Evolutionary conservation across 306 rosid species (phyloP), one percentile per base, ranked within the genome.

Genomic region (Abrus pulchellus): DNA sequence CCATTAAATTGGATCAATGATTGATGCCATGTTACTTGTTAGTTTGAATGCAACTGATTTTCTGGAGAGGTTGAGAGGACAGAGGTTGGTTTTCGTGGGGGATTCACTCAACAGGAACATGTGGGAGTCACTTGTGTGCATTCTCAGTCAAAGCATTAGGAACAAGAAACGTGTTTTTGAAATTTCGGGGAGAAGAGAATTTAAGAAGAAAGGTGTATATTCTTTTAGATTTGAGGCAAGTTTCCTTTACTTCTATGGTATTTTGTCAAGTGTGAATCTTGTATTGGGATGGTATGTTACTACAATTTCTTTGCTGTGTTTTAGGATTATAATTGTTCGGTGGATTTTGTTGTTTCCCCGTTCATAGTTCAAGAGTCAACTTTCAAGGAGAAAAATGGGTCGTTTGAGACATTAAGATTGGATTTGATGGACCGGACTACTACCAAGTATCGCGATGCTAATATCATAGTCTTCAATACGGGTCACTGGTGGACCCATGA

Each of bases 401-500:
- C 90, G 0, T 73, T 88, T 34, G 97, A 91, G 87, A 93, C 98
- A 63, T 73, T 93, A 64, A 84, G 98, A 80, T 78, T 93, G 88
- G 98, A 93, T 90, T 61, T 86, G 89, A 91, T 93, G 94, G 98
- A 93, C 55, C 78, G 8, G 50, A 82, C 91, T 9, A 91, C 93
- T 1, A 47, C 81, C 14, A 89, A 57, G 84, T 91, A 93, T 65
- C 56, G 53, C 44, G 94, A 93, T 75, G 93, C 94, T 2, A 88
- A 91, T 77, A 74, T 91, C 70, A 45, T 93, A 76, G 86, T 93
- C 77, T 93, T 93, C 82, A 93, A 93, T 60, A 90, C 97, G 9
- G 98, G 98, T 50, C 97, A 91, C 38, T 93, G 98, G 98, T 93
- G 98, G 98, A 93, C 97, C n/a, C 97, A 93, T 81, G 92, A 89